phyloP scores from a whole-genome alignment of 2,329 filamentous ascomycete species.

The Epichloe typhina region DNA sequence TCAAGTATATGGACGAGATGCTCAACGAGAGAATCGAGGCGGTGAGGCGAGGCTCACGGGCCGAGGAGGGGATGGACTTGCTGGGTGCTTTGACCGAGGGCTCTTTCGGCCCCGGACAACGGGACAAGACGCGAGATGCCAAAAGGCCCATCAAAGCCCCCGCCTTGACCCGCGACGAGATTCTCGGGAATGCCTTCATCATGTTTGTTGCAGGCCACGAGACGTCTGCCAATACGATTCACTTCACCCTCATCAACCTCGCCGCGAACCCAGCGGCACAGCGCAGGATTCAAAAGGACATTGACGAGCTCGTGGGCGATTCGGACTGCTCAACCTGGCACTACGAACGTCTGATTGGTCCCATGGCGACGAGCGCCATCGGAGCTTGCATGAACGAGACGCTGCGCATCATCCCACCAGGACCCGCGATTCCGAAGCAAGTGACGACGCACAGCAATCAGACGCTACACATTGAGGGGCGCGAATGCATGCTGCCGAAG shows the following conservation, averaged over 20 bases:
- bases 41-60: slow-evolving; percentile 20
- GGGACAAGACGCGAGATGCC: slow-evolving; percentile 23
- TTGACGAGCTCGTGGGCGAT: slow-evolving; percentile 51
- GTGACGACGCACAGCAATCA: slow-evolving; percentile 37
- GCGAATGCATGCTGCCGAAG: slow-evolving; percentile 43
- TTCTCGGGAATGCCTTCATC: slow-evolving; percentile 59
- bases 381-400: slow-evolving; percentile 70
- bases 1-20: slow-evolving; percentile 57
- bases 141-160: slow-evolving; percentile 14
- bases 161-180: slow-evolving; percentile 46
- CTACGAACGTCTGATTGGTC: slow-evolving; percentile 54
- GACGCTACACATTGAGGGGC: slow-evolving; percentile 43
- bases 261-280: slow-evolving; percentile 54
- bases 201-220: slow-evolving; percentile 66
- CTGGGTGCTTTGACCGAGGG: slow-evolving; percentile 30
- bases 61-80: slow-evolving; percentile 36
- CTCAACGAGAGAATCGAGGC: slow-evolving; percentile 45
- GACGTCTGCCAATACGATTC: slow-evolving; percentile 62
- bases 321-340: slow-evolving; percentile 50
- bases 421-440: slow-evolving; percentile 59
- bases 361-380: slow-evolving; percentile 54
- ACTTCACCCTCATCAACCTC: slow-evolving; percentile 56
- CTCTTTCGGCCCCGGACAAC: slow-evolving; percentile 8
- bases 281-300: slow-evolving; percentile 51
- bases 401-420: slow-evolving; percentile 58